These are phyloP conservation scores for Clarireedia sp. DNA, from an alignment of 2,329 filamentous ascomycete species.

Conservation along the genomic window DNA sequence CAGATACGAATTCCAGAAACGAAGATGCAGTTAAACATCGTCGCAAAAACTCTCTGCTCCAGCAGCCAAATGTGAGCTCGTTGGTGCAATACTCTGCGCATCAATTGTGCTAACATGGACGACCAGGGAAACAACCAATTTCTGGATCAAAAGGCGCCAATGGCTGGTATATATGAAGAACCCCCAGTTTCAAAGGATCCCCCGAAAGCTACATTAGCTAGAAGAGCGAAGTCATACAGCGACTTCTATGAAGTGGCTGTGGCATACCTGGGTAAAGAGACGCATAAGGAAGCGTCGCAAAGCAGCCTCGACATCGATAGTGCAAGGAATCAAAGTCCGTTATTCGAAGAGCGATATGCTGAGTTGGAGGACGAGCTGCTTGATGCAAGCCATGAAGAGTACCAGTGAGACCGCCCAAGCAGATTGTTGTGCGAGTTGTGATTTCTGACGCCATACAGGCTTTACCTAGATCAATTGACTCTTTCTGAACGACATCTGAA, in stretches of 20 bases:
- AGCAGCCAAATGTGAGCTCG: slow-evolving; percentile 51
- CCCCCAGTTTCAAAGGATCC: slow-evolving; percentile 48
- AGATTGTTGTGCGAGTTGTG: not conserved
- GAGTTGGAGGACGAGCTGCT: slow-evolving; percentile 59
- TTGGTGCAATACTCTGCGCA: slow-evolving; percentile 21
- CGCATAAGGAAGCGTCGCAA: slow-evolving; percentile 18
- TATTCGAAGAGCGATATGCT: slow-evolving; percentile 47
- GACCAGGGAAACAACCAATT: slow-evolving; percentile 43
- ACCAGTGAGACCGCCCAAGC: slow-evolving; percentile 49
- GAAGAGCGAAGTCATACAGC: slow-evolving; percentile 69
- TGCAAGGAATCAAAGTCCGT: slow-evolving; percentile 41
- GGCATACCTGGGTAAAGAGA: slow-evolving; percentile 46
- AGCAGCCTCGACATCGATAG: slow-evolving; percentile 21
- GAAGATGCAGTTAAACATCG: slow-evolving; percentile 47
- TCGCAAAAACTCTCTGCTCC: slow-evolving; percentile 62
- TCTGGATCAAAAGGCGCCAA: slow-evolving; percentile 44
- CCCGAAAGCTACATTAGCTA: slow-evolving; percentile 55
- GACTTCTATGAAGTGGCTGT: slow-evolving; percentile 62
- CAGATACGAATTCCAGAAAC: slow-evolving; percentile 48
- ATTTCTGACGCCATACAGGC: slow-evolving; percentile 37
- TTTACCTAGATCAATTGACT: slow-evolving; percentile 74
- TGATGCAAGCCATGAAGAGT: slow-evolving; percentile 77
- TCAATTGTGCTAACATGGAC: slow-evolving; percentile 30
- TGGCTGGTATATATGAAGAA: slow-evolving; percentile 53
- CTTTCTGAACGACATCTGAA: slow-evolving; percentile 78